Conservation (phyloP, 1,139 yeast species). For the Kodamaea suecica region DNA sequence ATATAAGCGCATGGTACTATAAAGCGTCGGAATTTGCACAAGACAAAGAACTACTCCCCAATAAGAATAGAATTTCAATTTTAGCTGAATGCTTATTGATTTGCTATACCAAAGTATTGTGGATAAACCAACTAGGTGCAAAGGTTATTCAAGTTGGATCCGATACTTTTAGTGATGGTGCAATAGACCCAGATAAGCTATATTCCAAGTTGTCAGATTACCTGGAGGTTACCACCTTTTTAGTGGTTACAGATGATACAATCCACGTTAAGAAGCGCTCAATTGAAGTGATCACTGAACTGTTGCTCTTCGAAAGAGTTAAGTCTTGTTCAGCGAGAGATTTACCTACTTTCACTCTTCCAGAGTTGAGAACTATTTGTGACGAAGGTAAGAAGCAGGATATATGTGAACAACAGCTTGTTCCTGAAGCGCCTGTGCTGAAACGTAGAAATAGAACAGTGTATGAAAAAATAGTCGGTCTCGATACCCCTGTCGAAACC, state of each 20-base stretch:
- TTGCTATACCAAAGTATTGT: not conserved
- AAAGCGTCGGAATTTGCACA: not conserved
- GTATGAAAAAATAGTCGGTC: not conserved
- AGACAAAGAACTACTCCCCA: not conserved
- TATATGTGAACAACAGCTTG: too few relatives aligned
- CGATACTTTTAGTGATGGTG: not conserved
- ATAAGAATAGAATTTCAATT: not conserved
- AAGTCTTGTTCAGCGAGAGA: not conserved
- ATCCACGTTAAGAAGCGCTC: not conserved
- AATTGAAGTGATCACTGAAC: not conserved
- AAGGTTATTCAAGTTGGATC: too few relatives aligned
- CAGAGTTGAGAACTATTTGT: not conserved
- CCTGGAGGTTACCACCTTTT: not conserved
- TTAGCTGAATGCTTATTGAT: not conserved
- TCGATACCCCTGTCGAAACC: not conserved
- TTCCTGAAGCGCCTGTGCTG: too few relatives aligned
- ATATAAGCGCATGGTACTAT: not conserved
- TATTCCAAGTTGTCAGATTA: not conserved
- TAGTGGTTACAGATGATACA: not conserved
- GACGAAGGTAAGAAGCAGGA: too few relatives aligned
- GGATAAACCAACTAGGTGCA: not conserved
- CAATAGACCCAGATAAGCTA: not conserved
- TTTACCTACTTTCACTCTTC: not conserved
- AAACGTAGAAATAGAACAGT: not conserved
- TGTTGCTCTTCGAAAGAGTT: not conserved